Base-by-base conservation (phyloP, 1,284 basidiomycete genomes). In the Psilocybe mexicana region DNA sequence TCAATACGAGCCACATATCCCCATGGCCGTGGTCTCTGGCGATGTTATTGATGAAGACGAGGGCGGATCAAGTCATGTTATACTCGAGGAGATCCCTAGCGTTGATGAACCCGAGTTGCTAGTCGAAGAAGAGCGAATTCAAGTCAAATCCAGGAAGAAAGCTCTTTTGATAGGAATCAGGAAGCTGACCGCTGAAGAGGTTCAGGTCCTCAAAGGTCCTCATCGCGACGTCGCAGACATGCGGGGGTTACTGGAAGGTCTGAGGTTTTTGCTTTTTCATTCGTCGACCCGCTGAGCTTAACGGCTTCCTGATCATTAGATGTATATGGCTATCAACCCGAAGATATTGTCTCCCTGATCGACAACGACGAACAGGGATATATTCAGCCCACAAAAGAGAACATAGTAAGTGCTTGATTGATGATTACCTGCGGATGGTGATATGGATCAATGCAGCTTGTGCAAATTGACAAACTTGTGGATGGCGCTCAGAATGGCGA, bases 141-240 rank as follows among this genome's bases (percentile, higher is more conserved):
- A 4, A 33, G 5, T 33, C 30, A 33, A 6, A 8, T 6, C 24
- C 3, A 46, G 44, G 25, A 46, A 46, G 25, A 46, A 46, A 25
- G 44, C 44, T 10, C 24, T 46, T 12, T 30, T 46, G 25, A 46
- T 46, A 6, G 44, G 44, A 14, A 46, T 46, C 44, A 46, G 3
- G n/a, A n/a, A 46, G 4, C 7, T 46, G n/a, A 28, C n/a, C 12
- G 18, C n/a, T 26, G 25, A 14, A 46, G 44, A 46, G 24, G 5
- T 24, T 23, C 2, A 3, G 10, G 6, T 14, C 4, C 11, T 46
- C 24, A 46, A 30, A 11, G 24, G 14, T 26, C 46, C 57, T 4
- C 57, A 58, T 30, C 46, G 47, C 26, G 57, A 58, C 14, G 52
- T 58, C 3, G 25, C n/a, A 24, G 45, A 52, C 23, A 49, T 58